Conservation (phyloP, 495 filamentous ascomycete species). For the Penicillium goetzii region DNA sequence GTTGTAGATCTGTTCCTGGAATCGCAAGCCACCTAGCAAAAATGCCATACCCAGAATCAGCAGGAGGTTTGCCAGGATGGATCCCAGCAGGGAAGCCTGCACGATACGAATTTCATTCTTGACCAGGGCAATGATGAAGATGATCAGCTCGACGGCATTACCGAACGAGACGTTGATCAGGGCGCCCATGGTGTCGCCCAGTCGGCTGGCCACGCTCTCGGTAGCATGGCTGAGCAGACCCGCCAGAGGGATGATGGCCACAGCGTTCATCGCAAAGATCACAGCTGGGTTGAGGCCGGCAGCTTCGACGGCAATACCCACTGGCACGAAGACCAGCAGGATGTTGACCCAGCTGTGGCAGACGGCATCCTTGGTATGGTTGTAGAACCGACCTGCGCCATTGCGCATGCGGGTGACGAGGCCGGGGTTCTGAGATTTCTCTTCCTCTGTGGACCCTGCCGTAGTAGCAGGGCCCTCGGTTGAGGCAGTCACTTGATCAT, state of each 20-base stretch:
- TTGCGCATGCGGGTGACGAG: slow-evolving; percentile 39
- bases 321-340: slow-evolving; percentile 77
- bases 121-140: slow-evolving; percentile 58
- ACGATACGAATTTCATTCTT: slow-evolving; percentile 84
- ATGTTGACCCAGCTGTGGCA: slow-evolving; percentile 75
- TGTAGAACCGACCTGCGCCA: slow-evolving; percentile 40
- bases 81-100: slow-evolving; percentile 85
- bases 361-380: slow-evolving; percentile 45
- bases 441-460: slow-evolving; percentile 29
- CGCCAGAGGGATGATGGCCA: slow-evolving; percentile 83
- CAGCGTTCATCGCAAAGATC: slow-evolving; percentile 78
- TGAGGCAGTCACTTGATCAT: slow-evolving; percentile 46
- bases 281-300: slow-evolving; percentile 51
- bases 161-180: slow-evolving; percentile 87
- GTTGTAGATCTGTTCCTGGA: slow-evolving; percentile 92
- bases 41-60: slow-evolving; percentile 92
- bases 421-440: slow-evolving; percentile 30
- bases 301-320: slow-evolving; percentile 70
- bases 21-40: slow-evolving; percentile 81
- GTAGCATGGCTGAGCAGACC: slow-evolving; percentile 80
- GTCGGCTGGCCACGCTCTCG: slow-evolving; percentile 74
- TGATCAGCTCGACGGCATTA: slow-evolving; percentile 88
- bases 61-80: slow-evolving; percentile 84
- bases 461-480: slow-evolving; percentile 22
- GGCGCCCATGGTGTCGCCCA: slow-evolving; percentile 81